These are phyloP conservation scores for Colletotrichum sp. DNA, from an alignment of 2,329 filamentous ascomycete genomes.

Conservation along the genomic window DNA sequence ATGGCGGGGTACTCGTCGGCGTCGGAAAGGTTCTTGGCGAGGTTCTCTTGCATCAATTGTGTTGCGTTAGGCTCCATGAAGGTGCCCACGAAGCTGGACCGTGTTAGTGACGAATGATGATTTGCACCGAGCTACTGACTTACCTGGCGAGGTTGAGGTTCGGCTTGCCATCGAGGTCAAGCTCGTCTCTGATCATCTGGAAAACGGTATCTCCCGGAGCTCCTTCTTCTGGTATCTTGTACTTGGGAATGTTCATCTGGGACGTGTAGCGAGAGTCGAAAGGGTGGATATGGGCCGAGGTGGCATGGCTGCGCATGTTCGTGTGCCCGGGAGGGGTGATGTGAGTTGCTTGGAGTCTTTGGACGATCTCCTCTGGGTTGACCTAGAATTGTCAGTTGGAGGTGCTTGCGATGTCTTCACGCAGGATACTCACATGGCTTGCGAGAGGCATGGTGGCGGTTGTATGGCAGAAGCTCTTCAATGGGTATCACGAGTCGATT, in stretches of 20 bases:
- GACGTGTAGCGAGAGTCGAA: constrained; percentile 64
- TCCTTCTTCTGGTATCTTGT: constrained; percentile 60
- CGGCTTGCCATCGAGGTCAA: constrained; percentile 69
- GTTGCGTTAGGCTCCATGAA: constrained; percentile 73
- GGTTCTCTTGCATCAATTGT: constrained; percentile 69
- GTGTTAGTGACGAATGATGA: background rate
- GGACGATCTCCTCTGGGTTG: constrained; percentile 61
- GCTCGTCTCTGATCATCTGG: constrained; percentile 67
- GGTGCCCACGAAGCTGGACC: constrained; percentile 67
- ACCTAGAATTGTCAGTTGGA: constrained; percentile 32
- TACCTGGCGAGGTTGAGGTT: constrained; percentile 70
- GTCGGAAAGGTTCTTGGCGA: constrained; percentile 76
- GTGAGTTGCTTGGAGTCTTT: constrained; percentile 51
- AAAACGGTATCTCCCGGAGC: constrained; percentile 68
- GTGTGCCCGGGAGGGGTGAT: constrained; percentile 36
- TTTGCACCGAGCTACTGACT: background rate
- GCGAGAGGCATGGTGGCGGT: constrained; percentile 18
- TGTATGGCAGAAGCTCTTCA: background rate
- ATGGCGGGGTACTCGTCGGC: constrained; percentile 68
- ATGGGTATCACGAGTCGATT: background rate
- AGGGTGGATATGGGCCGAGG: constrained; percentile 57
- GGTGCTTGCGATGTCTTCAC: background rate
- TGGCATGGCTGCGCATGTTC: constrained; percentile 41
- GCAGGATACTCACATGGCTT: constrained; percentile 6
- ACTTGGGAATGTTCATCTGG: constrained; percentile 60